Evolutionary conservation across 768 basidiomycete species (phyloP).

Genomic region (Gautieria morchelliformis): DNA sequence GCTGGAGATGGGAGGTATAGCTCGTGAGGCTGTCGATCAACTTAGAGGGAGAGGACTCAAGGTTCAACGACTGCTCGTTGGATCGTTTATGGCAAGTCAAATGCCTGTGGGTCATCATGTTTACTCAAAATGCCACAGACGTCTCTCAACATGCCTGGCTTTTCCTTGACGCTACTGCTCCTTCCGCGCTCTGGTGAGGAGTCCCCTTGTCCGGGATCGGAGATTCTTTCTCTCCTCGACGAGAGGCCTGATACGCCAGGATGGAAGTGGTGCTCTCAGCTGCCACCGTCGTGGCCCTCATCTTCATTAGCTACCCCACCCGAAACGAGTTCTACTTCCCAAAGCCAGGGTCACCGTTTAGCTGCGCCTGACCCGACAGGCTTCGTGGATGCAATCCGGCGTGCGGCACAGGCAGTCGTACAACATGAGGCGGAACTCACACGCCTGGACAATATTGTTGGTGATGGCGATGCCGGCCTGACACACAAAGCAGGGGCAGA

Average conservation of each 20-base stretch:
- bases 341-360: conserved; percentile 15
- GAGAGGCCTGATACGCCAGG: conserved; percentile 61
- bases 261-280: conserved; percentile 69
- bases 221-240: conserved; percentile 62
- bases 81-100: conserved; percentile 72
- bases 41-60: conserved; percentile 48
- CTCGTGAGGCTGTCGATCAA: conserved; percentile 46
- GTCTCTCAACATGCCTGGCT: conserved; percentile 88
- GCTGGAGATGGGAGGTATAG: conserved; percentile 67
- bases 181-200: conserved; percentile 44
- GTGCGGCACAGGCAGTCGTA: conserved; percentile 59
- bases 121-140: conserved; percentile 36
- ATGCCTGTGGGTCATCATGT: background rate
- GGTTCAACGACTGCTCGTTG: conserved; percentile 56
- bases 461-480: conserved; percentile 76
- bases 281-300: conserved; percentile 17
- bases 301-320: conserved; percentile 15
- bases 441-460: conserved; percentile 80
- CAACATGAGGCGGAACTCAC: conserved; percentile 85
- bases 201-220: conserved; percentile 25
- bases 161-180: conserved; percentile 74
- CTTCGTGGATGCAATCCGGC: conserved; percentile 47
- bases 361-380: conserved; percentile 33
- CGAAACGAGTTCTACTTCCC: conserved; percentile 3
- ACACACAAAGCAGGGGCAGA: conserved; percentile 68